phyloP scores from a whole-genome alignment of 768 basidiomycete genomes.

The Termitomyces sp. region DNA sequence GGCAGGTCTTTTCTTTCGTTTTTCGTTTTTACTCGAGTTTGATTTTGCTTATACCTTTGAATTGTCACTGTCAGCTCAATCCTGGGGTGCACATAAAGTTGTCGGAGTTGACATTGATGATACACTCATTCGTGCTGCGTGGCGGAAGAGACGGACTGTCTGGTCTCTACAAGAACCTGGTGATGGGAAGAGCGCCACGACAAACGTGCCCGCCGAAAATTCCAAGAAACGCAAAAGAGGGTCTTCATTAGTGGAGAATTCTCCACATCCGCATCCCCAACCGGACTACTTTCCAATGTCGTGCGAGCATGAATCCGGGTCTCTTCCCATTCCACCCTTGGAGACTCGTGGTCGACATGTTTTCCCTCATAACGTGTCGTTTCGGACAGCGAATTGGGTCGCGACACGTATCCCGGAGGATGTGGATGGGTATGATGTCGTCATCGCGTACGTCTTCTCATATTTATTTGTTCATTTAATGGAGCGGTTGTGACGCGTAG shows the following conservation, averaged over 20 bases:
- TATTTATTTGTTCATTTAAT: neutral
- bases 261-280: constrained; percentile 7
- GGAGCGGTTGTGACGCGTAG: constrained; percentile 31
- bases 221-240: constrained; percentile 24
- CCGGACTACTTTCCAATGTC: constrained; percentile 73
- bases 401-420: constrained; percentile 52
- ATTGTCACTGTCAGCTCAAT: constrained; percentile 47
- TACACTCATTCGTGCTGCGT: constrained; percentile 68
- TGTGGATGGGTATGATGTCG: constrained; percentile 64
- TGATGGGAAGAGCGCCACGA: neutral
- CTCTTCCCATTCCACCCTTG: constrained; percentile 62
- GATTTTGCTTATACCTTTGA: neutral
- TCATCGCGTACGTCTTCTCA: constrained; percentile 62
- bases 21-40: too few species aligned
- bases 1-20: constrained; percentile 38
- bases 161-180: constrained; percentile 66
- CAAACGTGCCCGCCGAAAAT: neutral
- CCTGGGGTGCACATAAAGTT: constrained; percentile 58
- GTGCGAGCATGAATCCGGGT: constrained; percentile 72
- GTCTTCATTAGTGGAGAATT: neutral
- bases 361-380: constrained; percentile 81
- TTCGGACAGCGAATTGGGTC: constrained; percentile 77
- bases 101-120: constrained; percentile 87
- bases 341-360: constrained; percentile 25
- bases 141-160: constrained; percentile 63